Base-by-base conservation (phyloP, 1,284 basidiomycete genomes). In the Chalciporus sp. region DNA sequence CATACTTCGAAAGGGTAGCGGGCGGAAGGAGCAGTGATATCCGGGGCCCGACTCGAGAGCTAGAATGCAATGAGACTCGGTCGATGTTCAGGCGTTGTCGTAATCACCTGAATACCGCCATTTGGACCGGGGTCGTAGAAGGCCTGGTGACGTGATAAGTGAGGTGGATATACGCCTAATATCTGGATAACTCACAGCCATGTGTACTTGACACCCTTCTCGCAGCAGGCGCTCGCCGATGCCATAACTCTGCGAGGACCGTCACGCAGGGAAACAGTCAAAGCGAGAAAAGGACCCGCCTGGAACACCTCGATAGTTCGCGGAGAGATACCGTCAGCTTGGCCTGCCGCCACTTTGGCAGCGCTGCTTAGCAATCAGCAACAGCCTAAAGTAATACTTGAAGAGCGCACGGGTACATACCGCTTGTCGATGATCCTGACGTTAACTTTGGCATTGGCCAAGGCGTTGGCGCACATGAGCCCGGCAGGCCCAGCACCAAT, bases 281-380 rank as follows among this genome's bases (percentile, higher is more conserved):
- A 43, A 6, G 17, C 2, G 3, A 20, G 2, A 28, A 43, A 14
- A 39, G 8, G 17, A 12, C 61, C 37, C 47, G 82, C 86, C 78
- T 90, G 85, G 23, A 93, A 71, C 5, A 92, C 84, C 69, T 93
- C 90, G 46, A 91, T 82, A 1, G 88, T 89, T 37, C 89, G 79
- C 0, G 87, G 86, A 64, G 89, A 86, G 47, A 92, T 85, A 5
- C 89, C 90, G 64, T 92, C 90, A 0, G 88, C 90, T 63, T 91
- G 88, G 12, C 90, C 90, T 6, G 83, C 82, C 33, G 76, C 65
- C 11, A 89, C 79, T 60, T 79, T 83, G 14, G 60, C 57, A 6
- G 84, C 23, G 6, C 23, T 76, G 78, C 57, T 87, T 90, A 54
- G 14, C 44, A 2, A 5, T 12, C 11, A 41, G 45, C 9, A 57